Evolutionary conservation across 2,329 filamentous ascomycete species (phyloP).

Genomic region (Colletotrichum gigasporum): DNA sequence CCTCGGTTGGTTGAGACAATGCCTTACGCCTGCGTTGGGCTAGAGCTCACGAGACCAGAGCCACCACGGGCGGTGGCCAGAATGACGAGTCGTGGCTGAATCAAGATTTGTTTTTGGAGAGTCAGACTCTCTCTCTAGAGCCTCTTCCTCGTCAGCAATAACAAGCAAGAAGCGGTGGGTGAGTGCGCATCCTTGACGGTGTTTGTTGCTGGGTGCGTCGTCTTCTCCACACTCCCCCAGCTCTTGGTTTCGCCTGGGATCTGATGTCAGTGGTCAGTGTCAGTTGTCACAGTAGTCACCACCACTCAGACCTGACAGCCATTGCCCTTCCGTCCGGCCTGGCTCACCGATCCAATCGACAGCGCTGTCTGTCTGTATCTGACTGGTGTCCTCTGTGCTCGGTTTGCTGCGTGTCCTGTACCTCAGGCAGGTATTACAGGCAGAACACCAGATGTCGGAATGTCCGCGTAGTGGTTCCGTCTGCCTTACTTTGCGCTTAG

Average conservation of each 20-base stretch:
- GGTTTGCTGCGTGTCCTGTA: not conserved
- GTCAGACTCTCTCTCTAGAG: not conserved
- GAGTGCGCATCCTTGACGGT: not conserved
- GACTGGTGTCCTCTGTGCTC: not conserved
- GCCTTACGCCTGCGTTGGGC: too few relatives aligned
- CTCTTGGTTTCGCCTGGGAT: not conserved
- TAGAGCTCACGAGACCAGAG: too few relatives aligned
- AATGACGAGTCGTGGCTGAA: not conserved
- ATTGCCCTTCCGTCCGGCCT: too few relatives aligned
- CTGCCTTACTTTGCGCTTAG: conserved; percentile 20
- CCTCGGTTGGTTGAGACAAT: too few relatives aligned
- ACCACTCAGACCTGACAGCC: not conserved
- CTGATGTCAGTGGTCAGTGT: not conserved
- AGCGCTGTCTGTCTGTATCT: too few relatives aligned
- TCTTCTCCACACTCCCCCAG: conserved; percentile 7
- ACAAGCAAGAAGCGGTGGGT: not conserved
- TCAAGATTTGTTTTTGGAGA: not conserved
- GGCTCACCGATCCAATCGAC: too few relatives aligned
- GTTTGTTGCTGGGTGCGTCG: not conserved
- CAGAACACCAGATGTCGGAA: not conserved
- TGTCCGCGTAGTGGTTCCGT: not conserved
- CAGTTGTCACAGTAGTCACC: not conserved
- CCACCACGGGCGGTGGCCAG: too few relatives aligned
- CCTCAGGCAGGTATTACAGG: not conserved
- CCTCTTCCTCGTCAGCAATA: not conserved